These are phyloP conservation scores for Gnetum montanum DNA, from an alignment of 75 land plant genomes.

Conservation along the genomic window DNA sequence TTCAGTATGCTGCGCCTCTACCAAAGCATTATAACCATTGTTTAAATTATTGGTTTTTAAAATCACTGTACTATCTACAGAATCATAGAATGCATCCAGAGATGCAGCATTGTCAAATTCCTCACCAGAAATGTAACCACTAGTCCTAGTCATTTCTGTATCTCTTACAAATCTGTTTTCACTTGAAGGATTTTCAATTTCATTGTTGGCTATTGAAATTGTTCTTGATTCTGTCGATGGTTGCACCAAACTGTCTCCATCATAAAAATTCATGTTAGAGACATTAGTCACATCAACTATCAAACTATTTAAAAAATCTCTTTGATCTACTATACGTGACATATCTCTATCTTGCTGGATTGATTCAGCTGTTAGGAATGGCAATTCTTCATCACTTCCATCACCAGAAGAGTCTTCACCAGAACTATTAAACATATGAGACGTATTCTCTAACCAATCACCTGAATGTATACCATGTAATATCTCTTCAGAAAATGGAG, in stretches of 20 bases:
- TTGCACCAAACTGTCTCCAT: not conserved
- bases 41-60: constrained; percentile 5
- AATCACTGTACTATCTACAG: constrained; percentile 4
- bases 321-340: too few relatives aligned
- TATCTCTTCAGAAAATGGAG: too few relatives aligned
- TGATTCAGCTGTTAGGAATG: constrained; percentile 7
- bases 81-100: constrained; percentile 8
- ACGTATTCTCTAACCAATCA: constrained; percentile 12
- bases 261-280: not conserved
- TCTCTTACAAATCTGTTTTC: not conserved
- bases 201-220: too few relatives aligned
- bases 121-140: constrained; percentile 1
- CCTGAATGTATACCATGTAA: constrained; percentile 21
- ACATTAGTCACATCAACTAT: not conserved
- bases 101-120: constrained; percentile 4
- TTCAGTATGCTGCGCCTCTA: constrained; percentile 8
- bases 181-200: constrained; percentile 1
- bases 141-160: not conserved
- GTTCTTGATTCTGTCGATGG: not conserved
- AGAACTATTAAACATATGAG: constrained; percentile 14
- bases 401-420: constrained; percentile 54
- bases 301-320: constrained; percentile 1
- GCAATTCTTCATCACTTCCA: constrained; percentile 49
- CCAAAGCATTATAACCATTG: constrained; percentile 10
- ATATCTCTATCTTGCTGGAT: not conserved